Evolutionary conservation across 2,329 filamentous ascomycete species (phyloP).

Genomic region (Shiraia sp.): DNA sequence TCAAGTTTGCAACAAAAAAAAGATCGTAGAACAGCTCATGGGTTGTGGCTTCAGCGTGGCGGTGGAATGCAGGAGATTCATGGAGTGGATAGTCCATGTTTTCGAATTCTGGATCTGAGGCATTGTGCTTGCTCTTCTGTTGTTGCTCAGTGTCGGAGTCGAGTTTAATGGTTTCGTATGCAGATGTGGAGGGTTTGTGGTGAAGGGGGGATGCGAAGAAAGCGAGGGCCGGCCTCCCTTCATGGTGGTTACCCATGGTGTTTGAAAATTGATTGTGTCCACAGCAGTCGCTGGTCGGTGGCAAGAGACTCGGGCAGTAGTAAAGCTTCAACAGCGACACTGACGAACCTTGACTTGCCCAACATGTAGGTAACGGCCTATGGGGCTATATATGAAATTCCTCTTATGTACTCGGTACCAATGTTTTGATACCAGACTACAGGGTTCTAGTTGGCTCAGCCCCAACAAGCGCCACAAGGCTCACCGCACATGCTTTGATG

Average conservation of each 20-base stretch:
- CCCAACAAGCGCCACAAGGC: no score
- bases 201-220: constrained; percentile 25
- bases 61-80: constrained; percentile 39
- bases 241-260: constrained; percentile 20
- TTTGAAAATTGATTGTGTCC: background rate
- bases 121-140: constrained; percentile 9
- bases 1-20: constrained; percentile 64
- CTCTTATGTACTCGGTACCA: background rate
- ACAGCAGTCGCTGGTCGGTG: no score
- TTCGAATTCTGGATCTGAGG: constrained; percentile 15
- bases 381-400: no score
- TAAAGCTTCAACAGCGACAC: no score
- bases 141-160: constrained; percentile 8
- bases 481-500: no score
- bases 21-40: constrained; percentile 64
- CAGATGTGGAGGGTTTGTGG: background rate
- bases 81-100: constrained; percentile 12
- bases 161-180: background rate
- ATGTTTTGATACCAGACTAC: background rate
- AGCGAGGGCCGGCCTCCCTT: constrained; percentile 15
- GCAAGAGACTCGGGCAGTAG: background rate
- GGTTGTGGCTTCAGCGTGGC: constrained; percentile 56
- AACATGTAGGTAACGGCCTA: no score
- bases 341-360: no score
- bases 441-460: no score